Base-by-base conservation (phyloP, 345 rosid genomes). In the Heritiera fomes region DNA sequence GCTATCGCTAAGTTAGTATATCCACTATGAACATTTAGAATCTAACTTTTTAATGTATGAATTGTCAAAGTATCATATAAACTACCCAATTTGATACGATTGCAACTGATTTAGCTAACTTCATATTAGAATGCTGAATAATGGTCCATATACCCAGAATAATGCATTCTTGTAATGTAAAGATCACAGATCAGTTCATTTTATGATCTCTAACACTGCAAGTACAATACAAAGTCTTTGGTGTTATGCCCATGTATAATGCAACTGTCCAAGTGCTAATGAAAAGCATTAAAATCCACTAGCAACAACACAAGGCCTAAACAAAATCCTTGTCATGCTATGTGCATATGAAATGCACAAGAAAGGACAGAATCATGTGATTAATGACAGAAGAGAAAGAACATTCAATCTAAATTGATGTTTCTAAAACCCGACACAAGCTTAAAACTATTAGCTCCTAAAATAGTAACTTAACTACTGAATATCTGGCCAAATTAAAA, bases 401-500 rank as follows among this genome's bases (percentile, higher is more conserved):
- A 70, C 40, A 70, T 49, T 47, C n/a, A 47, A 47, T 59, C 23
- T 14, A 70, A 71, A 8, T 67, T n/a, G 15, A 67, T 67, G 20
- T 43, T 67, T 67, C 2, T 23, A 67, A 18, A 41, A 9, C 71
- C 5, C 8, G 28, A 34, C 10, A 32, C 20, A 34, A 32, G n/a
- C n/a, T 32, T 63, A 34, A 34, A 64, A 64, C 20, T 13, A 20
- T 66, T 3, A 41, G 30, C 23, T 47, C 38, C 43, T 30, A 13
- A 52, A 49, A 71, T 30, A 69, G 38, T 49, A 30, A 12, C 20
- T 71, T 71, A 28, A 71, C 60, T 71, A 71, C 18, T 52, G 13
- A 69, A 69, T 46, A 46, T 70, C 23, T 47, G 55, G 43, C 61
- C 13, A 47, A 9, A 67, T 43, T 38, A 70, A 68, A 38, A 74